Conservation (phyloP, 345 rosid genomes). For the Pugionium dolabratum region DNA sequence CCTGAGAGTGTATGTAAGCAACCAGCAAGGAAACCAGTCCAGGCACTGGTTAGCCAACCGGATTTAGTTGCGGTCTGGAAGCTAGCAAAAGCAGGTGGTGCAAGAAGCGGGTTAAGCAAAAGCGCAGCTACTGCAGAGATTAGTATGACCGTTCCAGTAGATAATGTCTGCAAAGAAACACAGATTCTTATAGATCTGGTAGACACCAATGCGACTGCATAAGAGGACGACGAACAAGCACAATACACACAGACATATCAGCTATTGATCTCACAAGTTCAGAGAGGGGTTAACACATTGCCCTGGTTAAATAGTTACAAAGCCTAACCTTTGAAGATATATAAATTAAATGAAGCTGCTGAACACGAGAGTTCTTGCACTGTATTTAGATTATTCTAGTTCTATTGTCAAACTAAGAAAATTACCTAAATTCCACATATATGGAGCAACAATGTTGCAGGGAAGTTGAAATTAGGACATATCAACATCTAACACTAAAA, state of each 20-base stretch:
- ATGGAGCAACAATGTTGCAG: constrained; percentile 3
- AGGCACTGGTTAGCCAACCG: constrained; percentile 69
- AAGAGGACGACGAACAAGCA: neutral
- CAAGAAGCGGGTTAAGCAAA: constrained; percentile 65
- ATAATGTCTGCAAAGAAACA: constrained; percentile 50
- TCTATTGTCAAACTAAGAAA: neutral
- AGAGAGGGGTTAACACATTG: constrained; percentile 2
- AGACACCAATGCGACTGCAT: neutral
- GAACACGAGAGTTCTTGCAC: neutral
- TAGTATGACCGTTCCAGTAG: constrained; percentile 50
- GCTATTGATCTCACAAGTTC: constrained; percentile 9
- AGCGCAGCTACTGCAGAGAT: constrained; percentile 60
- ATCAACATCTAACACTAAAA: neutral
- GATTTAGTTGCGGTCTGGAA: constrained; percentile 64
- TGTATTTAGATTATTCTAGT: neutral
- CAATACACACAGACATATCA: constrained; percentile 1
- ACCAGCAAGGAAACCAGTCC: constrained; percentile 98
- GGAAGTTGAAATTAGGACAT: neutral
- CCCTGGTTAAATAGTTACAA: constrained; percentile 2
- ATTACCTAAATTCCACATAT: neutral
- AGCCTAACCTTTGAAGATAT: neutral
- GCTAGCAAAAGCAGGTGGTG: constrained; percentile 83
- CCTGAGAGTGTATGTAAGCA: constrained; percentile 94
- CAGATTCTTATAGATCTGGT: neutral
- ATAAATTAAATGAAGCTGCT: neutral